Base-by-base conservation (phyloP, 169 alveolate species). In the Eimeria falciformis region DNA sequence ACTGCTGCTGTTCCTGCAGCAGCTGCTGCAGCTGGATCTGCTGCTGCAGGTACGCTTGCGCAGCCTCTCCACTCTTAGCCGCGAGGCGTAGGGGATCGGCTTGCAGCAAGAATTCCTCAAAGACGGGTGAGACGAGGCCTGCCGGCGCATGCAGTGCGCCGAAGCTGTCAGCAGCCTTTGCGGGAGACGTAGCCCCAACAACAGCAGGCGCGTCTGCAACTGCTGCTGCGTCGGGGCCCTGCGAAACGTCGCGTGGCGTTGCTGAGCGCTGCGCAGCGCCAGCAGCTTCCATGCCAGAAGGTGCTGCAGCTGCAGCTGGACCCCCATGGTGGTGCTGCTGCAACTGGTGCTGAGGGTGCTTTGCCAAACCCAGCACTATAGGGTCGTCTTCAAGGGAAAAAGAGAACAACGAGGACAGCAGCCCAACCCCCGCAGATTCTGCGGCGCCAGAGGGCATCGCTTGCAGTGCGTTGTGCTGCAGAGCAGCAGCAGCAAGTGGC, bases 1-100 rank as follows among this genome's bases (percentile, higher is more conserved):
- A 29, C 37, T 62, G n/a, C 17, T 62, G 25, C 29, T 62, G 73
- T 47, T 75, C 46, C 84, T 75, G 84, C 43, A 75, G 56, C 66
- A 75, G 84, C 65, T 75, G 56, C 65, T 75, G 84, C 65, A 75
- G 84, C 84, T 75, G 84, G 66, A 75, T 56, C 84, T 75, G 84
- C 84, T 75, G 56, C 84, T 75, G 84, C 45, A 75, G 65, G 7
- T 75, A 75, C 66, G 45, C 33, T 65, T 43, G 65, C 17, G 84
- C 84, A n/a, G 84, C 84, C 21, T 40, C 45, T 14, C 84, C 84
- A 23, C 84, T 75, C 40, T 45, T 75, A 21, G 50, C 84, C 3
- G 84, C 84, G 55, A 75, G 37, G 37, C 65, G 62, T 65, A 75
- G 40, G 40, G 84, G 84, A 75, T 43, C 62, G 21, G 84, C 84